Base-by-base conservation (phyloP, 1,139 yeast genomes). In the Saccharomycopsis hybrid region DNA sequence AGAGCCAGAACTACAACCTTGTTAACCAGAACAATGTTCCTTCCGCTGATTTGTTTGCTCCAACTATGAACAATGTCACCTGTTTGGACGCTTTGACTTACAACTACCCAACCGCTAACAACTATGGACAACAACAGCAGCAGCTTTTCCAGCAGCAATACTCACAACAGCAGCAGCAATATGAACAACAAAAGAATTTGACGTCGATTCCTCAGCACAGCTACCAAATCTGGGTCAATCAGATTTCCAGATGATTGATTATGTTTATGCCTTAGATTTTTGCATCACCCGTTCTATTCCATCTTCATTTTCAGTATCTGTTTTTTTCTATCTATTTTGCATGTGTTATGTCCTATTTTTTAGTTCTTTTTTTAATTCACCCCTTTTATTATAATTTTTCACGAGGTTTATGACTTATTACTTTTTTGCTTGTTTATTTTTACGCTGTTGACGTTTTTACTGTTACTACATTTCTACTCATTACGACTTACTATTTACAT, bases 151-250 rank as follows among this genome's bases (percentile, higher is more conserved):
- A 40, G 28, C 24, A 39, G 37, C 13, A 44, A 32, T 29, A 38
- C 39, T 27, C 32, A 31, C 9, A 41, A 36, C 11, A 30, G 29
- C 11, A 38, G 27, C 37, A 33, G 33, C 36, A 40, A 18, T 29
- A 9, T 28, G 25, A 13, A 5, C 32, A 49, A n/a, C 5, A 31
- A 9, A 31, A 31, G 33, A 50, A 48, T 27, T 44, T 48, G 46
- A 36, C 33, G 2, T 24, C 46, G 32, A 44, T 51, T 41, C 52
- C 54, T 5, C 52, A 51, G 46, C 41, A 51, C 28, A 51, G 47
- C 30, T 51, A 51, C 42, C 42, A 49, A 35, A 30, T 46, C 13
- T 51, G 54, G 54, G 50, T 47, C 39, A 44, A 50, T 24, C 39
- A 36, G 13, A 5, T 36, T n/a, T 5, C 39, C n/a, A 36, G 39